A percentile compares a stretch with the other conserved stretches of the same genome.
phyloP scores from a whole-genome alignment of 495 filamentous ascomycete genomes.

The Aspergillus cristatus region DNA sequence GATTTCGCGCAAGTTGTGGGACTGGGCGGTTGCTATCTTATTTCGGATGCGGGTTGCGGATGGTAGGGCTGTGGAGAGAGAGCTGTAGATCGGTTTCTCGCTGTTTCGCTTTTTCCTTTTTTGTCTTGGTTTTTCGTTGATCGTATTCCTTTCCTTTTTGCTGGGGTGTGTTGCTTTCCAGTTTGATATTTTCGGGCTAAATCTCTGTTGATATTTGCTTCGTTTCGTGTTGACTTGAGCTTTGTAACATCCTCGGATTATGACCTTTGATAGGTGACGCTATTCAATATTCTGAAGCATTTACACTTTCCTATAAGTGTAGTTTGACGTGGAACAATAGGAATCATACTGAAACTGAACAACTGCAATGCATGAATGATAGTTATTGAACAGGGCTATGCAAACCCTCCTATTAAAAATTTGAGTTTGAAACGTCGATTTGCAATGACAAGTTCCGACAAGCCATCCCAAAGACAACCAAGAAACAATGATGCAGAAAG shows the following conservation, averaged over 20 bases:
- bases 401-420: too few species aligned
- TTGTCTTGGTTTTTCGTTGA: constrained; percentile 2
- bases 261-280: neutral
- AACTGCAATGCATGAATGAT: too few species aligned
- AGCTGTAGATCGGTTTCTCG: constrained; percentile 13
- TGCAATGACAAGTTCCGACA: neutral
- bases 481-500: constrained; percentile 21
- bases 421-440: neutral
- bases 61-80: constrained; percentile 12
- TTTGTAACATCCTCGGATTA: neutral
- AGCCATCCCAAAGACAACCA: constrained; percentile 17
- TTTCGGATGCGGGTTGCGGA: constrained; percentile 33
- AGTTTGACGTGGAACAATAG: too few species aligned
- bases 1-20: constrained; percentile 40
- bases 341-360: too few species aligned
- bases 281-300: too few species aligned
- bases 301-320: too few species aligned
- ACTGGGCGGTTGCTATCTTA: constrained; percentile 32
- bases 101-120: neutral
- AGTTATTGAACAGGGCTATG: too few species aligned
- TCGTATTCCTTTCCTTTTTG: neutral
- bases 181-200: constrained; percentile 1
- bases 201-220: neutral
- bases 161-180: constrained; percentile 5
- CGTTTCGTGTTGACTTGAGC: neutral